Evolutionary conservation across 2,329 filamentous ascomycete genomes (phyloP), one percentile per base, ranked within the genome.

Genomic region (Diaporthe australafricana): DNA sequence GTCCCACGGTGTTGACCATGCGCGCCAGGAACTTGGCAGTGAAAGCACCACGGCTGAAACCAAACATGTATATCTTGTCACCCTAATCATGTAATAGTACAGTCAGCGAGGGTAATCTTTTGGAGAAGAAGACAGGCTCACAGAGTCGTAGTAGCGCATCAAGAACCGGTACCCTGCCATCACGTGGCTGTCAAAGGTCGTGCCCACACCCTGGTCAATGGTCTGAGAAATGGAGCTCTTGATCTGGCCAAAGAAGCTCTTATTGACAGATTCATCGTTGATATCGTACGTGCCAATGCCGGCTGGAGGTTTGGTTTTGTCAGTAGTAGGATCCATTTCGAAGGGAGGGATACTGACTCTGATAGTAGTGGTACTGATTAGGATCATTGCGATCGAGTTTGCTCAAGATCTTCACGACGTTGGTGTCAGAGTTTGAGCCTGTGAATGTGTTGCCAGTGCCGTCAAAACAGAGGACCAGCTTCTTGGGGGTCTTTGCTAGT

Each of bases 11-110:
- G 70, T 85, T 79, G 50, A 88, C 78, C 87, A 88, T 88, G 56
- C 85, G 82, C 0, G 87, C 84, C 1, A 88, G 81, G 75, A 88
- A 87, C 27, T 84, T 84, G n/a, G 87, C 87, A 1, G 85, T 87
- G 74, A 85, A 88, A 16, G 87, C 86, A 2, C 87, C 87, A 27
- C 87, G 83, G 9, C 83, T 85, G 75, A 88, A 88, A 16, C 87
- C 87, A 60, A 88, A 88, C 75, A 88, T 84, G 74, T 88, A 89
- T 42, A 89, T 87, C 62, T 84, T 83, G 73, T 86, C 86, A 0
- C 82, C 84, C 76, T 85, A n/a, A n/a, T n/a, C n/a, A 76, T 22
- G 55, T 73, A 47, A 12, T 22, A 14, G 1, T 66, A 12, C 22
- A 52, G 14, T 65, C 40, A 12, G 50, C 63, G 8, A n/a, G 8